These are phyloP conservation scores for Microbotryum lychnidis-dioicae DNA, from an alignment of 1,284 basidiomycete genomes.

Conservation along the genomic window DNA sequence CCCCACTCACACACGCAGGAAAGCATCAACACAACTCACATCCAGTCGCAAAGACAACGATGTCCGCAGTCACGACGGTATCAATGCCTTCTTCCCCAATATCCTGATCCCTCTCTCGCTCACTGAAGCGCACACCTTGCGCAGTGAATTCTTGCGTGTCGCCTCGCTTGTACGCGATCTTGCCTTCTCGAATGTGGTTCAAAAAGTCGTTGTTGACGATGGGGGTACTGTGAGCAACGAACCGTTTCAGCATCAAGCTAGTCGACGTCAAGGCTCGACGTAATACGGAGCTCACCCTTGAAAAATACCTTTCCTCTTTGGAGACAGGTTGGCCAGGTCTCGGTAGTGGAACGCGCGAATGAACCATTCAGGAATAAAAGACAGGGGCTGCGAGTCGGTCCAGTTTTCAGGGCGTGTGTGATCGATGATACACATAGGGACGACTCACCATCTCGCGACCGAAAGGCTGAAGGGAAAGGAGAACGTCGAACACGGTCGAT, in stretches of 20 bases:
- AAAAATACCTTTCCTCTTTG: constrained; percentile 46
- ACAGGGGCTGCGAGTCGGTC: constrained; percentile 1
- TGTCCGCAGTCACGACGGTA: constrained; percentile 47
- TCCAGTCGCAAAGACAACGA: background rate
- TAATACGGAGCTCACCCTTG: constrained; percentile 40
- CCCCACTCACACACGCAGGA: no score
- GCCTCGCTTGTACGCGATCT: constrained; percentile 51
- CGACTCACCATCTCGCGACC: constrained; percentile 46
- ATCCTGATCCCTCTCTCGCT: constrained; percentile 34
- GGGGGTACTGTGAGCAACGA: constrained; percentile 35
- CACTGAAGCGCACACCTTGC: constrained; percentile 45
- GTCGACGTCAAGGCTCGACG: background rate
- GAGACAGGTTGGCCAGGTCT: constrained; percentile 48
- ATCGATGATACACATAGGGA: constrained; percentile 44
- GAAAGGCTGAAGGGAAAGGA: constrained; percentile 53
- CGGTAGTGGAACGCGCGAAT: constrained; percentile 51
- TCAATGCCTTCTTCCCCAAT: constrained; percentile 39
- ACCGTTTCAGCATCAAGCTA: background rate
- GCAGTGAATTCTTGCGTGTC: constrained; percentile 48
- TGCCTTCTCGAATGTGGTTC: constrained; percentile 47
- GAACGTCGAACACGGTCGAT: constrained; percentile 51
- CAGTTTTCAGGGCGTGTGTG: background rate
- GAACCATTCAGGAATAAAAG: constrained; percentile 50
- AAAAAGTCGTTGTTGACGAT: constrained; percentile 56
- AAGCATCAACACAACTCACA: no score